Evolutionary conservation across 371 early-diverging fungal species (phyloP).

Genomic region (Circinella minor): DNA sequence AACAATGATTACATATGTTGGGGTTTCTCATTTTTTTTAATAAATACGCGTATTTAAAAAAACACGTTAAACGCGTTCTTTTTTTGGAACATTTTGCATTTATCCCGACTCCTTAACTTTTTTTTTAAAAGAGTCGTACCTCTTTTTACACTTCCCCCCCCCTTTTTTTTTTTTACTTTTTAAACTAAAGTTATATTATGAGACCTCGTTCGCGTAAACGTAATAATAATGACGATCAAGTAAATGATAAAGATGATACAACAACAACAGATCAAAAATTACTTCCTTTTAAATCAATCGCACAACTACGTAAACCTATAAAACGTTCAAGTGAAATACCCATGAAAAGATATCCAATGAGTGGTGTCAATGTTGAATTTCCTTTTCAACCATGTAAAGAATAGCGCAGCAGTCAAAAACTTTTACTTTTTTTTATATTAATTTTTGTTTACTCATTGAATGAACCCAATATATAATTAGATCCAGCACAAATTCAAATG

Average conservation of each 20-base stretch:
- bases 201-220: no score
- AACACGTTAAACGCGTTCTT: no score
- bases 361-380: conserved; percentile 52
- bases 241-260: neutral
- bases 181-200: no score
- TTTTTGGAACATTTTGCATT: no score
- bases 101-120: no score
- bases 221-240: neutral
- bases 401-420: neutral
- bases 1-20: no score
- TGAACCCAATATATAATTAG: conserved; percentile 16
- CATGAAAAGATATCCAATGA: conserved; percentile 29
- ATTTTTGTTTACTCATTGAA: neutral
- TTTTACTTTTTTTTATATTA: neutral
- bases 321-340: neutral
- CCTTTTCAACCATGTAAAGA: conserved; percentile 59
- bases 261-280: neutral
- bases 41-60: no score
- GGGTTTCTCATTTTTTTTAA: no score
- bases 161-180: no score
- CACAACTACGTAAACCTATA: neutral
- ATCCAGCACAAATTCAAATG: conserved; percentile 64
- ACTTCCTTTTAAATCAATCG: neutral
- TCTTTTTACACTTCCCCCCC: no score
- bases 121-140: no score